Evolutionary conservation across 345 rosid genomes (phyloP).

Genomic region (Brassica nigra): DNA sequence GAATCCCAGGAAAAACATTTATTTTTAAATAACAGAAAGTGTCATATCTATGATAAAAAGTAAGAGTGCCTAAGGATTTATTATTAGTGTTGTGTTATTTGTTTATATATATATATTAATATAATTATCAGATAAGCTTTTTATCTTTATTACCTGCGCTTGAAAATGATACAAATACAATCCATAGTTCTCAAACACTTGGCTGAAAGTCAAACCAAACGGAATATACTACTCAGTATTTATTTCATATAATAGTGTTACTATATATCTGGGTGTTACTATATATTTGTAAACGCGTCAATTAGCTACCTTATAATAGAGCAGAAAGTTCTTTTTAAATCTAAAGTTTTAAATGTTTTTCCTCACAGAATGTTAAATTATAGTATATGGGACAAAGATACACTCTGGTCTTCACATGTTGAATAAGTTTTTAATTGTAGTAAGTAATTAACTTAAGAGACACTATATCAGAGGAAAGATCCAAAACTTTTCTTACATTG

Average conservation of each 20-base stretch:
- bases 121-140: background rate
- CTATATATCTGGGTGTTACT: background rate
- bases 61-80: background rate
- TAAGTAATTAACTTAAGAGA: conserved; percentile 13
- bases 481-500: conserved; percentile 40
- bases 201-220: background rate
- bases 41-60: background rate
- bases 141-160: conserved; percentile 24
- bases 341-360: background rate
- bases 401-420: background rate
- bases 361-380: background rate
- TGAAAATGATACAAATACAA: conserved; percentile 16
- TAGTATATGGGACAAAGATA: background rate
- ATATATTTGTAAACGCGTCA: background rate
- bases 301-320: background rate
- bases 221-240: background rate
- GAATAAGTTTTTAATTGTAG: background rate
- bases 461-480: conserved; percentile 33
- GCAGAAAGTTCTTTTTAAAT: background rate
- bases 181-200: background rate
- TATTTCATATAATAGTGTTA: background rate
- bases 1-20: conserved; percentile 26
- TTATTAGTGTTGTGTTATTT: background rate
- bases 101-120: background rate
- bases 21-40: background rate